phyloP scores from a whole-genome alignment of 2,329 filamentous ascomycete genomes.

The Purpureocillium lavendulum region DNA sequence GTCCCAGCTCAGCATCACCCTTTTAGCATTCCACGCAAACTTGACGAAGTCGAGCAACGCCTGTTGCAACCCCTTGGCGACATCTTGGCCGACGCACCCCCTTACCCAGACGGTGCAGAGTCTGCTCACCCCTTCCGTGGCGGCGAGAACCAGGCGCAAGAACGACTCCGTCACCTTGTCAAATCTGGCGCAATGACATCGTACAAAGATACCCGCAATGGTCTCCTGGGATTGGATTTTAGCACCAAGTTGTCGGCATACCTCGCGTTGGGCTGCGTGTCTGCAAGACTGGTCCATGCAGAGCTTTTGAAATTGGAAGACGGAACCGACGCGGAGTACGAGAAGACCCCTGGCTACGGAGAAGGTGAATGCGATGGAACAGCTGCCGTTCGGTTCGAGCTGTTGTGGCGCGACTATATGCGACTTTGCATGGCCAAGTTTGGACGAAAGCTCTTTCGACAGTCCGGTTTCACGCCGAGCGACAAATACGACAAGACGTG shows the following conservation, averaged over 20 bases:
- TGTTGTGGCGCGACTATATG: slow-evolving; percentile 79
- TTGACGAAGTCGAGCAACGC: slow-evolving; percentile 42
- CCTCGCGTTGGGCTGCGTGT: slow-evolving; percentile 63
- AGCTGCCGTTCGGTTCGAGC: slow-evolving; percentile 59
- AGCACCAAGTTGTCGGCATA: slow-evolving; percentile 71
- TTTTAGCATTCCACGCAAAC: slow-evolving; percentile 52
- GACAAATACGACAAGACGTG: slow-evolving; percentile 34
- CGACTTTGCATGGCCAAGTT: slow-evolving; percentile 67
- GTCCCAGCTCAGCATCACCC: slow-evolving; percentile 53
- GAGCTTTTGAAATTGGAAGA: slow-evolving; percentile 63
- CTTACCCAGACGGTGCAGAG: slow-evolving; percentile 40
- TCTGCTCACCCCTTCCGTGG: slow-evolving; percentile 61
- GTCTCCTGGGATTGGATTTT: slow-evolving; percentile 60
- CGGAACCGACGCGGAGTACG: slow-evolving; percentile 35
- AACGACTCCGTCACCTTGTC: slow-evolving; percentile 54
- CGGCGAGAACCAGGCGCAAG: slow-evolving; percentile 52
- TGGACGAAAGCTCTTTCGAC: slow-evolving; percentile 51
- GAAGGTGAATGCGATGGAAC: slow-evolving; percentile 67
- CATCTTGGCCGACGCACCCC: slow-evolving; percentile 41
- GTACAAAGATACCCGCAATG: slow-evolving; percentile 67
- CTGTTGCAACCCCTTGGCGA: slow-evolving; percentile 50
- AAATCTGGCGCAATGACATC: slow-evolving; percentile 48
- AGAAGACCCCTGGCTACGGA: slow-evolving; percentile 47
- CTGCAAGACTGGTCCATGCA: slow-evolving; percentile 63
- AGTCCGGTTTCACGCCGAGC: slow-evolving; percentile 52